phyloP scores from a whole-genome alignment of 2,329 filamentous ascomycete genomes.

The Podosphaera fusca region DNA sequence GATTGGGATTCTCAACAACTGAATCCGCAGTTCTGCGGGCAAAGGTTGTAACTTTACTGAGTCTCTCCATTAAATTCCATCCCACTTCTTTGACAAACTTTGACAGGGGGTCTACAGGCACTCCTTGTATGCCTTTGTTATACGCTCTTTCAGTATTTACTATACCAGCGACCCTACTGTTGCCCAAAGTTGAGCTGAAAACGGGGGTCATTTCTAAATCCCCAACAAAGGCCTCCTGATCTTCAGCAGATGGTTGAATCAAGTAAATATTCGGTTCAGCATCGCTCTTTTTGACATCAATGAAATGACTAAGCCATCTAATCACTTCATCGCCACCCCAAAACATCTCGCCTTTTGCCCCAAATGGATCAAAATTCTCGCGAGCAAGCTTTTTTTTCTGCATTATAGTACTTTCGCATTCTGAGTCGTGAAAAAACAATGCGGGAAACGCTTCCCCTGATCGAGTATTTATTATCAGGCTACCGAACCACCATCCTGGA shows the following conservation, averaged over 20 bases:
- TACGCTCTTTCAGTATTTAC: constrained; percentile 5
- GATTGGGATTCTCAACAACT: constrained; percentile 68
- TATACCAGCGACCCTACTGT: constrained; percentile 18
- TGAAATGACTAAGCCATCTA: constrained; percentile 70
- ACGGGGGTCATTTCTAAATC: constrained; percentile 22
- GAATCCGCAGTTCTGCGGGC: constrained; percentile 80
- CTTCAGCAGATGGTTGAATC: constrained; percentile 67
- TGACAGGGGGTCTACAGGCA: constrained; percentile 73
- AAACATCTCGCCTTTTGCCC: constrained; percentile 66
- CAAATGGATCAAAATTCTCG: constrained; percentile 79
- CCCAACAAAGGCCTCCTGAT: constrained; percentile 49
- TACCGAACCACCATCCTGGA: constrained; percentile 96
- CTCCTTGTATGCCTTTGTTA: constrained; percentile 27
- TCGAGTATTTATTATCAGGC: constrained; percentile 74
- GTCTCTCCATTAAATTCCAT: constrained; percentile 91
- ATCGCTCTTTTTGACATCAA: constrained; percentile 57
- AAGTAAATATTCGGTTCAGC: constrained; percentile 83
- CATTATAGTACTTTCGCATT: constrained; percentile 85
- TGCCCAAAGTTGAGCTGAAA: constrained; percentile 14
- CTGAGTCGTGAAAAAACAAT: constrained; percentile 90
- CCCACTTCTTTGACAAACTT: constrained; percentile 87
- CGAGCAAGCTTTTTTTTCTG: constrained; percentile 71
- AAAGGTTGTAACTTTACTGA: constrained; percentile 93
- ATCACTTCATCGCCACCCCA: constrained; percentile 96
- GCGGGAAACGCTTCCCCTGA: constrained; percentile 86